Conservation (phyloP, 495 filamentous ascomycete genomes). For the Aspergillus nidulans region DNA sequence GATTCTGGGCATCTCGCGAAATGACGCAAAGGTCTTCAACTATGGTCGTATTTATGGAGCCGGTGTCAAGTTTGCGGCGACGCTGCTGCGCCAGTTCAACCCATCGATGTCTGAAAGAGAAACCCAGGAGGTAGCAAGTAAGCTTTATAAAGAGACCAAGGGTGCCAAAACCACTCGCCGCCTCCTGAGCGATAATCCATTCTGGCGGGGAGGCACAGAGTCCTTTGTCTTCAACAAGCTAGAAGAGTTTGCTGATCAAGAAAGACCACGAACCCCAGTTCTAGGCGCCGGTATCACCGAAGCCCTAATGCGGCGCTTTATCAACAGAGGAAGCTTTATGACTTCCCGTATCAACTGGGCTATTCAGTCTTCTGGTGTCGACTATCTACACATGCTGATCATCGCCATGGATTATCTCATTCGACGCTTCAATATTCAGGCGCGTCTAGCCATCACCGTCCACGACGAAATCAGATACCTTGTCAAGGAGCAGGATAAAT, state of each 20-base stretch:
- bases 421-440: slow-evolving; percentile 76
- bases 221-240: slow-evolving; percentile 97
- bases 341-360: slow-evolving; percentile 98
- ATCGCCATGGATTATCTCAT: slow-evolving; percentile 92
- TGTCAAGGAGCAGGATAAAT: slow-evolving; percentile 79
- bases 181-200: slow-evolving; percentile 62
- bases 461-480: slow-evolving; percentile 98
- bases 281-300: slow-evolving; percentile 97
- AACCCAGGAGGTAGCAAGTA: slow-evolving; percentile 68
- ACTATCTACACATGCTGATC: slow-evolving; percentile 94
- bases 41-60: slow-evolving; percentile 98
- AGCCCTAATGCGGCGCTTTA: slow-evolving; percentile 79
- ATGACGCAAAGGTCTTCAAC: slow-evolving; percentile 97
- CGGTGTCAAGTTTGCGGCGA: slow-evolving; percentile 87
- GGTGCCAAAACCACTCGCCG: slow-evolving; percentile 72
- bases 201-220: slow-evolving; percentile 96
- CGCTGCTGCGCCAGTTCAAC: slow-evolving; percentile 89
- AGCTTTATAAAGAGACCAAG: slow-evolving; percentile 86
- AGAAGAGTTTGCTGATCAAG: slow-evolving; percentile 95
- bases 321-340: slow-evolving; percentile 88
- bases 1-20: slow-evolving; percentile 88
- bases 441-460: slow-evolving; percentile 86
- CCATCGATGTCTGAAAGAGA: slow-evolving; percentile 71
- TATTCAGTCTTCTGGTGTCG: slow-evolving; percentile 93
- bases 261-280: slow-evolving; percentile 83